phyloP scores from a whole-genome alignment of 176 grass and related monocot genomes.

The Oryza officinalis region DNA sequence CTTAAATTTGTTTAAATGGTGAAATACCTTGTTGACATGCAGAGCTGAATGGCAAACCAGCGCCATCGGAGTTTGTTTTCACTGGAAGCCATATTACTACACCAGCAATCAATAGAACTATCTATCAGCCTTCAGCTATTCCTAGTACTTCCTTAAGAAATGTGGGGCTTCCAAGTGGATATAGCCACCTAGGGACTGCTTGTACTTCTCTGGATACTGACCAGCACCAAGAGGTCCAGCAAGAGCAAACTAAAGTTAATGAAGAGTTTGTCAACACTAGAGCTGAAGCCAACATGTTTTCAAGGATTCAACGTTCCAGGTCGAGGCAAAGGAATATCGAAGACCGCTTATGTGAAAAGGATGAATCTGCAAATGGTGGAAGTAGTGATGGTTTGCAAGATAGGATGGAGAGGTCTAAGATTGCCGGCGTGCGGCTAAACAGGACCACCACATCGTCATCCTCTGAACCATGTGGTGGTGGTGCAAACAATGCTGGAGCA shows the following conservation, averaged over 20 bases:
- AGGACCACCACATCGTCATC: conserved; percentile 30
- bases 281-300: conserved; percentile 40
- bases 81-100: conserved; percentile 53
- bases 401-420: conserved; percentile 23
- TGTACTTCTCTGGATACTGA: conserved; percentile 28
- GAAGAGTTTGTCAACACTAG: conserved; percentile 38
- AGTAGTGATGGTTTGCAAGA: conserved; percentile 8
- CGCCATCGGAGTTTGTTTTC: conserved; percentile 55
- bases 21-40: conserved; percentile 34
- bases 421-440: background rate
- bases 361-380: conserved; percentile 33
- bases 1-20: conserved; percentile 18
- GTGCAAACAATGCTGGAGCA: conserved; percentile 26
- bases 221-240: conserved; percentile 41
- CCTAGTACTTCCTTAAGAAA: conserved; percentile 38
- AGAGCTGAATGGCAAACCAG: conserved; percentile 59
- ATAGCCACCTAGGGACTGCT: conserved; percentile 32
- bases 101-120: conserved; percentile 45
- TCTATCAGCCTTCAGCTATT: conserved; percentile 41
- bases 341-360: conserved; percentile 27
- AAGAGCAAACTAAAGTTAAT: conserved; percentile 30
- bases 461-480: conserved; percentile 29
- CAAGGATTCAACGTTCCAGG: conserved; percentile 66
- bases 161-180: conserved; percentile 38
- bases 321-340: conserved; percentile 59